Conservation (phyloP, 805 yeast genomes). For the Gaillardinia entomophila region DNA sequence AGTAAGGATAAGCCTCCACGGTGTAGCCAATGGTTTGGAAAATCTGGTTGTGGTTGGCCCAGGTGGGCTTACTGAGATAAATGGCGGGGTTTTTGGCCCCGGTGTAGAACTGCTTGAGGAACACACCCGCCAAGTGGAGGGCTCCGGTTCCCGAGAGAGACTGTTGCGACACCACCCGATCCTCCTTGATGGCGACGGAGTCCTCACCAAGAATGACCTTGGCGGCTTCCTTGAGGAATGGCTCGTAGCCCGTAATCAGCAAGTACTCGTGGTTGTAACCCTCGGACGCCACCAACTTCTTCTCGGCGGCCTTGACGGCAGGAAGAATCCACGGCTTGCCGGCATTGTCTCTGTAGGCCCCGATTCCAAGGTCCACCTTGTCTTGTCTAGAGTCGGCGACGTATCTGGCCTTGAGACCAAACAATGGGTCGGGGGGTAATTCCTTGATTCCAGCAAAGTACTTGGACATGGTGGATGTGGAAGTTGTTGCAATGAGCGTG, state of each 20-base stretch:
- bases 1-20: conserved; percentile 75
- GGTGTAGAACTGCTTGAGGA: conserved; percentile 48
- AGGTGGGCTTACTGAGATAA: conserved; percentile 85
- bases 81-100: conserved; percentile 38
- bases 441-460: conserved; percentile 48
- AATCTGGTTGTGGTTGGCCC: conserved; percentile 93
- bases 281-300: conserved; percentile 50
- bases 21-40: conserved; percentile 65
- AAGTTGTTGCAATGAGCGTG: no score
- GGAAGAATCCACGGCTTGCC: conserved; percentile 73
- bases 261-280: conserved; percentile 81
- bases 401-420: conserved; percentile 70
- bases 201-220: conserved; percentile 64
- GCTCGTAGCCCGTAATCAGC: conserved; percentile 71
- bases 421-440: conserved; percentile 83
- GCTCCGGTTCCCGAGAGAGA: conserved; percentile 89
- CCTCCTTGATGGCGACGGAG: conserved; percentile 44
- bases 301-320: conserved; percentile 66
- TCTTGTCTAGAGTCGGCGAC: conserved; percentile 48
- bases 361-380: conserved; percentile 85
- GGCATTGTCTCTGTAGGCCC: conserved; percentile 65
- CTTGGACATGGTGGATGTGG: conserved; percentile 27
- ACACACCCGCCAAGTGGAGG: conserved; percentile 77
- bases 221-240: conserved; percentile 66
- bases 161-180: conserved; percentile 59